Evolutionary conservation across 495 filamentous ascomycete species (phyloP).

Genomic region (Podospora sp.): DNA sequence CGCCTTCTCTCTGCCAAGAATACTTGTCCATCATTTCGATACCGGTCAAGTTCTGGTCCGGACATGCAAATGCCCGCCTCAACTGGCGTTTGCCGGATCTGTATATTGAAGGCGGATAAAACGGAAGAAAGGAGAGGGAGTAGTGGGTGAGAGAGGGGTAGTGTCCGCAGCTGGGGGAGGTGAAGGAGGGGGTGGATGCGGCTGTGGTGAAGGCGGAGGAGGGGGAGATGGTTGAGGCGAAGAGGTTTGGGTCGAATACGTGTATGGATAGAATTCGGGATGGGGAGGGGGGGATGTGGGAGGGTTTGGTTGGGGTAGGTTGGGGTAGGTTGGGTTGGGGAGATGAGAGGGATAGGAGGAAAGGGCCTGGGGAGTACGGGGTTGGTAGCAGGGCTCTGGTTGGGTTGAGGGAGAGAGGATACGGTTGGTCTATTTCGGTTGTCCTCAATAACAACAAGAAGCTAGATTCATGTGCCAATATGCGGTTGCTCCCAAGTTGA

Average conservation of each 20-base stretch:
- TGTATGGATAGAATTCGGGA: conserved; percentile 10
- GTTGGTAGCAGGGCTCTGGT: too few relatives aligned
- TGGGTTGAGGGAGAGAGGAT: too few relatives aligned
- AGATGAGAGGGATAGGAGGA: too few relatives aligned
- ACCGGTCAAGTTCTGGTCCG: conserved; percentile 9
- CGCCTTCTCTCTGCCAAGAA: conserved; percentile 29
- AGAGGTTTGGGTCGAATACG: conserved; percentile 18
- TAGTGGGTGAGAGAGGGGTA: background rate
- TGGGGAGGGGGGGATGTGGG: background rate
- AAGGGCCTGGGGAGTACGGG: too few relatives aligned
- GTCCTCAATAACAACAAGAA: too few relatives aligned
- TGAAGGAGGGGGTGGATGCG: conserved; percentile 17
- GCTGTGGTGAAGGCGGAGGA: background rate
- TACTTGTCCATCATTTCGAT: conserved; percentile 24
- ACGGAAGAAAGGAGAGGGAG: background rate
- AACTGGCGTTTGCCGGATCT: conserved; percentile 18
- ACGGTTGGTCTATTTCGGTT: too few relatives aligned
- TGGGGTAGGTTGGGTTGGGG: too few relatives aligned
- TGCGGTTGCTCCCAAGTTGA: too few relatives aligned
- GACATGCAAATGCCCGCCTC: conserved; percentile 15
- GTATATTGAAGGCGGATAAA: background rate
- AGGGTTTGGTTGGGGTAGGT: too few relatives aligned
- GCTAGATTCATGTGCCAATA: too few relatives aligned
- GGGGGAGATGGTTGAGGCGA: conserved; percentile 12
- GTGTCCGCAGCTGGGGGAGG: conserved; percentile 6